These are phyloP conservation scores for Pleurotus eryngii DNA, from an alignment of 768 basidiomycete genomes.

Conservation along the genomic window DNA sequence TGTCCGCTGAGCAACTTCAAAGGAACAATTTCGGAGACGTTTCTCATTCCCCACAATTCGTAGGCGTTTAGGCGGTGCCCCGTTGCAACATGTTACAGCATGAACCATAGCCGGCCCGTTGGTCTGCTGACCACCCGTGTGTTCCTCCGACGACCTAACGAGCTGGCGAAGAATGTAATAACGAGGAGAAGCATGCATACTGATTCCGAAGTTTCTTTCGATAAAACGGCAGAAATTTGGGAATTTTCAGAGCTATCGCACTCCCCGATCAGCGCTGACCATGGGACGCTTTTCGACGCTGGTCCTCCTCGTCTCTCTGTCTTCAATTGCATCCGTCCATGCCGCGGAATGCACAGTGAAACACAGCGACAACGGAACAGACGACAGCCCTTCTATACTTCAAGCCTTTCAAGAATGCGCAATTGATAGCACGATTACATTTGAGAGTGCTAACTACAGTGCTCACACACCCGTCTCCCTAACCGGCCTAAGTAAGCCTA, in stretches of 20 bases:
- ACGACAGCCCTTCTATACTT: constrained; percentile 33
- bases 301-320: not conserved
- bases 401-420: constrained; percentile 32
- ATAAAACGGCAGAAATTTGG: not conserved
- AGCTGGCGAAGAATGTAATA: not conserved
- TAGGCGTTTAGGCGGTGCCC: too few species aligned
- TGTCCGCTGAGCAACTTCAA: not conserved
- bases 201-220: constrained; percentile 4
- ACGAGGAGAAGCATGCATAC: not conserved
- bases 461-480: constrained; percentile 33
- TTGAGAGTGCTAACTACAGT: constrained; percentile 31
- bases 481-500: constrained; percentile 24
- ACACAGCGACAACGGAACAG: constrained; percentile 23
- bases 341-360: constrained; percentile 23
- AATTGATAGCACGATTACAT: constrained; percentile 30
- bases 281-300: not conserved
- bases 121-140: constrained; percentile 6
- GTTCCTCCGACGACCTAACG: not conserved
- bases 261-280: not conserved
- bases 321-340: not conserved
- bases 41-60: not conserved
- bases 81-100: not conserved
- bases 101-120: not conserved
- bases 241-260: not conserved
- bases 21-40: constrained; percentile 1